Evolutionary conservation across 2,329 filamentous ascomycete genomes (phyloP).

Genomic region (Alternaria arborescens): DNA sequence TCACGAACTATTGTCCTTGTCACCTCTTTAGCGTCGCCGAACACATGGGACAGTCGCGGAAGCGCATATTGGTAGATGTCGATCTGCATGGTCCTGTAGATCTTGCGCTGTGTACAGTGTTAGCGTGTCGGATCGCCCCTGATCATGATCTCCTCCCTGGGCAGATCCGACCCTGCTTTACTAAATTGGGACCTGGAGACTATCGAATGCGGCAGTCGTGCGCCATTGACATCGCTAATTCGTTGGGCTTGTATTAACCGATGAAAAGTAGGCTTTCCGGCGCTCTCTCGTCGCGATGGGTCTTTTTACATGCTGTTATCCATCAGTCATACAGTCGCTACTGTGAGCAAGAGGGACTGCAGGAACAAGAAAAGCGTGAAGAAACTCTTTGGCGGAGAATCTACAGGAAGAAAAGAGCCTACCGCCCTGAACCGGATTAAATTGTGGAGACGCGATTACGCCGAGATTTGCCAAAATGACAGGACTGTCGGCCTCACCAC

Average conservation of each 20-base stretch:
- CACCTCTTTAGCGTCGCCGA: slow-evolving; percentile 1
- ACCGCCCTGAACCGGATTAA: neutral
- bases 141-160: neutral
- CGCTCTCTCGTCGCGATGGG: neutral
- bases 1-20: neutral
- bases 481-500: neutral
- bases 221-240: neutral
- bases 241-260: neutral
- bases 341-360: neutral
- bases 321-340: neutral
- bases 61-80: slow-evolving; percentile 6
- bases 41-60: neutral
- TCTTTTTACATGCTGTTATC: neutral
- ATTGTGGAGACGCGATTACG: neutral
- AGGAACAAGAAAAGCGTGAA: neutral
- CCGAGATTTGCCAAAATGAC: neutral
- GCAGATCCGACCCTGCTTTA: neutral
- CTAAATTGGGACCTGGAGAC: neutral
- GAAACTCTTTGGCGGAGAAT: neutral
- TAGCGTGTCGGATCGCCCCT: neutral
- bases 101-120: neutral
- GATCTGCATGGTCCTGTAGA: slow-evolving; percentile 4
- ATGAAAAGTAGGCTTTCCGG: neutral
- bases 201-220: neutral
- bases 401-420: neutral